A percentile compares a stretch with the other conserved stretches of the same genome.
Conservation (phyloP, 768 basidiomycete genomes). For the Boletus coccyginus region DNA sequence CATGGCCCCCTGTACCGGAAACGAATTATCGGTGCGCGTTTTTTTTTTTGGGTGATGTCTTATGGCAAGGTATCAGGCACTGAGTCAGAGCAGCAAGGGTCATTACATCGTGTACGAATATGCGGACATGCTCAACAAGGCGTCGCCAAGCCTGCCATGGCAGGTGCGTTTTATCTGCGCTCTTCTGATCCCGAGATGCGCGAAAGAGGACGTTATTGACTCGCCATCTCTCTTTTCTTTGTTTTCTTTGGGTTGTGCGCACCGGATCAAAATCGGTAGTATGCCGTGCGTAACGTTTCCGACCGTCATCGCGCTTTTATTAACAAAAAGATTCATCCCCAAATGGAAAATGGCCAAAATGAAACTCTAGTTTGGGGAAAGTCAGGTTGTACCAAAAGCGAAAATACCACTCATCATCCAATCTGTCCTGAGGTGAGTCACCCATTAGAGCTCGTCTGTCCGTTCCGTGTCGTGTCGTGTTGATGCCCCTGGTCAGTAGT, state of each 20-base stretch:
- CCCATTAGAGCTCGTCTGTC: not conserved
- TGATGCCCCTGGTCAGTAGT: conserved; percentile 44
- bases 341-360: conserved; percentile 4
- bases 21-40: conserved; percentile 67
- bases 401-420: conserved; percentile 72
- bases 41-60: not conserved
- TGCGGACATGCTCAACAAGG: conserved; percentile 61
- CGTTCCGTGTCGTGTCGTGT: not conserved
- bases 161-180: conserved; percentile 48
- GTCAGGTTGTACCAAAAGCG: conserved; percentile 62
- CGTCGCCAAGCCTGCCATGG: conserved; percentile 66
- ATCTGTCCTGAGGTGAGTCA: conserved; percentile 62
- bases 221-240: not conserved
- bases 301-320: not conserved
- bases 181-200: conserved; percentile 3
- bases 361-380: conserved; percentile 66
- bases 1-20: conserved; percentile 78
- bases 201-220: conserved; percentile 20
- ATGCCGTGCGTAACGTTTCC: conserved; percentile 49
- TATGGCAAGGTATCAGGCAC: not conserved
- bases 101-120: conserved; percentile 76
- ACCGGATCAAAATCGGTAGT: conserved; percentile 36
- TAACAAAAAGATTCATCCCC: conserved; percentile 4
- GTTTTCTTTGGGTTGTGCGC: not conserved
- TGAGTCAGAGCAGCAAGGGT: conserved; percentile 43